Evolutionary conservation across 2,329 filamentous ascomycete genomes (phyloP).

Genomic region (Metarhizium rileyi): DNA sequence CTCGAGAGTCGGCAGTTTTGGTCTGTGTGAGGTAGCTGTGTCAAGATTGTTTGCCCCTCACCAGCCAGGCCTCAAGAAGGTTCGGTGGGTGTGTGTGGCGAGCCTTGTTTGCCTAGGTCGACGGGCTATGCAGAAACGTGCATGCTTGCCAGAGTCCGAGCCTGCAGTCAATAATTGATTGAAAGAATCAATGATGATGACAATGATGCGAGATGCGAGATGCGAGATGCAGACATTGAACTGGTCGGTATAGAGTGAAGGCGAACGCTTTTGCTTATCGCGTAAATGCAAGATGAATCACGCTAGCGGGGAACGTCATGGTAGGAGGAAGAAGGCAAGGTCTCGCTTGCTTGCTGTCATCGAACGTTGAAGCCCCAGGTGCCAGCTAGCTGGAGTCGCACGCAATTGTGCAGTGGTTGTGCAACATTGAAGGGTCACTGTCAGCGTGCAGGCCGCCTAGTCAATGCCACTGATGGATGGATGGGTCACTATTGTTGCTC

Average conservation of each 20-base stretch:
- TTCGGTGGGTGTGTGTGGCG: neutral
- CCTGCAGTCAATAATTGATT: neutral
- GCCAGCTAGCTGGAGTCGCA: no score
- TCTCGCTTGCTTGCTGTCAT: no score
- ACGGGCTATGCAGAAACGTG: neutral
- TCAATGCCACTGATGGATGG: no score
- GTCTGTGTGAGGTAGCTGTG: neutral
- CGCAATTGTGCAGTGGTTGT: no score
- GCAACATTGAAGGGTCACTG: no score
- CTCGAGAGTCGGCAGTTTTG: neutral
- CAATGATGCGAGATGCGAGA: no score
- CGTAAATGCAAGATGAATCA: neutral
- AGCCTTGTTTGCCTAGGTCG: neutral
- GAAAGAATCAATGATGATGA: neutral
- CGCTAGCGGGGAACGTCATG: neutral
- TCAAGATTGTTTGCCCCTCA: conserved; percentile 1
- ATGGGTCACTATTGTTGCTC: no score
- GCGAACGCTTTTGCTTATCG: neutral
- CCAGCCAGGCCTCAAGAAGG: neutral
- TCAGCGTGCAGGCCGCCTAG: no score
- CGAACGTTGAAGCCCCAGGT: no score
- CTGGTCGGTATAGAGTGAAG: neutral
- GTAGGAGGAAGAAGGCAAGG: neutral
- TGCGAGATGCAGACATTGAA: neutral
- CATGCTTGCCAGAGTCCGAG: neutral